Conservation (phyloP, 1,139 yeast genomes). For the Blastobotrys serpentis region DNA sequence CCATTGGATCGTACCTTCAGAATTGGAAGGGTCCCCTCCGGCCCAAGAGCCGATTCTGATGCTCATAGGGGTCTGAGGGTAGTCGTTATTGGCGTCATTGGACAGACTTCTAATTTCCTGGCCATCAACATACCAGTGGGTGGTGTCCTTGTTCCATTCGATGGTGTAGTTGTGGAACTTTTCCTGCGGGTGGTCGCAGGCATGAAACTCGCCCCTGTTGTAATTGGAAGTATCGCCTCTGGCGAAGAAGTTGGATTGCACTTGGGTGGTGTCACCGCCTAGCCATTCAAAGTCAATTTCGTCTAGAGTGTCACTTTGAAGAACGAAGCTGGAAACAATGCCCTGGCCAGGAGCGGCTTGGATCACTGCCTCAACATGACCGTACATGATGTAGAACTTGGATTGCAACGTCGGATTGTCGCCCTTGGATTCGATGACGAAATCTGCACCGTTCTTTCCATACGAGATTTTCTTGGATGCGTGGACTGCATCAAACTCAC, state of each 20-base stretch:
- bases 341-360: conserved; percentile 79
- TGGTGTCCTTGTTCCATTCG: conserved; percentile 68
- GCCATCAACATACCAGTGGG: conserved; percentile 66
- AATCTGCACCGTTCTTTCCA: conserved; percentile 52
- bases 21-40: conserved; percentile 69
- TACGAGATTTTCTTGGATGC: conserved; percentile 31
- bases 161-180: conserved; percentile 72
- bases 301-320: conserved; percentile 82
- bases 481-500: conserved; percentile 24
- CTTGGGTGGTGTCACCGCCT: conserved; percentile 68
- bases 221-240: conserved; percentile 75
- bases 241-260: conserved; percentile 77
- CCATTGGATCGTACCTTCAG: conserved; percentile 74
- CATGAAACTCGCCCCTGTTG: conserved; percentile 73
- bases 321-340: conserved; percentile 70
- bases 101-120: conserved; percentile 53
- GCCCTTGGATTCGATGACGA: conserved; percentile 58
- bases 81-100: conserved; percentile 53
- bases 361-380: conserved; percentile 68
- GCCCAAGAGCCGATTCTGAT: conserved; percentile 76
- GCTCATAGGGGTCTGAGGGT: conserved; percentile 77
- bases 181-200: conserved; percentile 53
- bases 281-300: conserved; percentile 84
- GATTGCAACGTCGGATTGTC: conserved; percentile 78
- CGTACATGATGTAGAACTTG: conserved; percentile 81